Conservation (phyloP, 1,284 basidiomycete genomes). For the Pyrrhoderma noxium region DNA sequence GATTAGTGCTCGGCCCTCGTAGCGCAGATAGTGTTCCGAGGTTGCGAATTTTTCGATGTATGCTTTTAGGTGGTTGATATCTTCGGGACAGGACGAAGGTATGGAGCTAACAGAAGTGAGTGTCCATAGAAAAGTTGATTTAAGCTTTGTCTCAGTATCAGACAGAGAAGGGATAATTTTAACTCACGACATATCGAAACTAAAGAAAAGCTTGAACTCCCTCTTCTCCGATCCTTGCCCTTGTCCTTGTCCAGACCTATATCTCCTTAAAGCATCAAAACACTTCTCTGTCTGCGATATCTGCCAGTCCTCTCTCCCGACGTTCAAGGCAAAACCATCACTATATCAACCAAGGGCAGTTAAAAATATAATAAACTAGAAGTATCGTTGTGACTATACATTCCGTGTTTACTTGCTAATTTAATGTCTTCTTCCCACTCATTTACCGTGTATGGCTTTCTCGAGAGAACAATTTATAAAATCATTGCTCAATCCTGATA, state of each 20-base stretch:
- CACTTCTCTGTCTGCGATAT: constrained; percentile 42
- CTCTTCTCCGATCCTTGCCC: no score
- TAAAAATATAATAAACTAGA: background rate
- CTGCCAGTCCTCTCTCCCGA: constrained; percentile 64
- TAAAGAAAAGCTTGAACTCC: constrained; percentile 72
- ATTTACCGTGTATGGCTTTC: constrained; percentile 45
- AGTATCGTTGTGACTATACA: constrained; percentile 23
- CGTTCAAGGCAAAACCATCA: constrained; percentile 63
- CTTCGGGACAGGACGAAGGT: constrained; percentile 45
- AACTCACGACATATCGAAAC: constrained; percentile 72
- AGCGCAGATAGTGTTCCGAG: constrained; percentile 53
- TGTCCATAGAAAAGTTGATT: constrained; percentile 5
- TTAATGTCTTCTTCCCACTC: constrained; percentile 52
- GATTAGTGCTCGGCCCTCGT: constrained; percentile 44
- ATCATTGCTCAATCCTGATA: background rate
- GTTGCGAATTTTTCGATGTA: constrained; percentile 50
- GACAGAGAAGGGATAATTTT: no score
- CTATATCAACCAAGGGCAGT: background rate
- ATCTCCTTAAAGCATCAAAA: constrained; percentile 33
- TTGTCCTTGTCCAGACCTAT: constrained; percentile 30
- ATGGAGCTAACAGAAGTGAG: constrained; percentile 36
- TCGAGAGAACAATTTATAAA: background rate
- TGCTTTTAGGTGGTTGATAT: constrained; percentile 47
- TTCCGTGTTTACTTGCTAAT: constrained; percentile 49
- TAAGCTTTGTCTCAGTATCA: no score